A percentile compares a stretch with the other conserved stretches of the same genome.
Conservation (phyloP, 2,329 filamentous ascomycete species). For the Talaromyces pinophilus region DNA sequence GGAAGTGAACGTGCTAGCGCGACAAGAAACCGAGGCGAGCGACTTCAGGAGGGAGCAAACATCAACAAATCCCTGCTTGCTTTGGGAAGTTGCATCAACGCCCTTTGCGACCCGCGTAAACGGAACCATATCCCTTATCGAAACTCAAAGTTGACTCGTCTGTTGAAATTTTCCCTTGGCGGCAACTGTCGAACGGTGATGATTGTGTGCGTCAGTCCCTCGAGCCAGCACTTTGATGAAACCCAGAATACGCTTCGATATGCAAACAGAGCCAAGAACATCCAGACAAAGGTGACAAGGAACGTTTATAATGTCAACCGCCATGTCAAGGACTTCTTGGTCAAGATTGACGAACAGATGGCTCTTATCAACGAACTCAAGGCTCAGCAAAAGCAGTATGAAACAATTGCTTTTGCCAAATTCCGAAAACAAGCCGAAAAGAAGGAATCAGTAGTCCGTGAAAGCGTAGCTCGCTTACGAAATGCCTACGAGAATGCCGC, state of each 20-base stretch:
- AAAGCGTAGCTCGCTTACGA: slow-evolving; percentile 78
- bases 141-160: slow-evolving; percentile 92
- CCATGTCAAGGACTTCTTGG: slow-evolving; percentile 97
- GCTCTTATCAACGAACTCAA: slow-evolving; percentile 94
- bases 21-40: slow-evolving; percentile 92
- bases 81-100: slow-evolving; percentile 96
- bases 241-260: slow-evolving; percentile 97
- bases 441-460: slow-evolving; percentile 70
- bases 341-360: slow-evolving; percentile 99
- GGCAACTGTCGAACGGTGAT: slow-evolving; percentile 99
- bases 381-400: slow-evolving; percentile 86
- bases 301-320: slow-evolving; percentile 99
- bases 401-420: slow-evolving; percentile 78
- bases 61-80: slow-evolving; percentile 98
- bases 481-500: slow-evolving; percentile 79
- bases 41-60: slow-evolving; percentile 90
- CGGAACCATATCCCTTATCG: slow-evolving; percentile 94
- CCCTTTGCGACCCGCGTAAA: slow-evolving; percentile 88
- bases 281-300: slow-evolving; percentile 98
- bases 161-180: slow-evolving; percentile 94
- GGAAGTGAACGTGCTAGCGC: slow-evolving; percentile 94
- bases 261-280: slow-evolving; percentile 97
- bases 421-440: slow-evolving; percentile 90
- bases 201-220: slow-evolving; percentile 98
- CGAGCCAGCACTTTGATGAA: slow-evolving; percentile 95